Conservation (phyloP, 2,329 filamentous ascomycete species). For the Fusarium mundagurra region DNA sequence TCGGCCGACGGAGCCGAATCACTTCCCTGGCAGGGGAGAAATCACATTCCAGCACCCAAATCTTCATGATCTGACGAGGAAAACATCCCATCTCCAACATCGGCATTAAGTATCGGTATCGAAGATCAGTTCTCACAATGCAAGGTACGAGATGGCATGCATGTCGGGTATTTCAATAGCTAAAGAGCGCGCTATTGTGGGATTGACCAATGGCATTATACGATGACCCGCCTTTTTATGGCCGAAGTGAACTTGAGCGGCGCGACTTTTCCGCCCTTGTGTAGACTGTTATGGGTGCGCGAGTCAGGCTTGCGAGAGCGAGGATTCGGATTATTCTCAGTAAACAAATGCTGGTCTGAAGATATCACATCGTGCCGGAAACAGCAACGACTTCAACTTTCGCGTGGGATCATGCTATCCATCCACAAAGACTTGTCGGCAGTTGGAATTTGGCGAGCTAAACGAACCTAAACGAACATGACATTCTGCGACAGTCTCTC, state of each 20-base stretch:
- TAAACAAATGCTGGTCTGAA: background rate
- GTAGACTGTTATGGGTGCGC: background rate
- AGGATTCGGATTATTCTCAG: no score
- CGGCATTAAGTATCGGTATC: background rate
- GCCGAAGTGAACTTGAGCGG: background rate
- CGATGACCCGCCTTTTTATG: background rate
- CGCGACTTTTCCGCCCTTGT: background rate
- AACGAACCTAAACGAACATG: background rate
- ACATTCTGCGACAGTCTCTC: no score
- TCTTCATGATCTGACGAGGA: no score
- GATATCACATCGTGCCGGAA: background rate
- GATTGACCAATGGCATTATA: background rate
- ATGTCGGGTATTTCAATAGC: background rate
- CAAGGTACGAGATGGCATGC: background rate
- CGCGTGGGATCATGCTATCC: background rate
- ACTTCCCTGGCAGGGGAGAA: background rate
- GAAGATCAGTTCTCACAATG: background rate
- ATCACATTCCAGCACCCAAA: background rate
- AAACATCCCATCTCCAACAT: background rate
- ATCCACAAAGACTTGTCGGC: background rate
- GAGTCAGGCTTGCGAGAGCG: background rate
- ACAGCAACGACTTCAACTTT: background rate
- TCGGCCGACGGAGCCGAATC: background rate
- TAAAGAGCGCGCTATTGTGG: fast-evolving
- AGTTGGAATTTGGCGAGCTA: no score